Percentiles rank a stretch among this genome's conserved stretches.
phyloP scores from a whole-genome alignment of 2,329 filamentous ascomycete genomes.

The Aaosphaeria arxii region DNA sequence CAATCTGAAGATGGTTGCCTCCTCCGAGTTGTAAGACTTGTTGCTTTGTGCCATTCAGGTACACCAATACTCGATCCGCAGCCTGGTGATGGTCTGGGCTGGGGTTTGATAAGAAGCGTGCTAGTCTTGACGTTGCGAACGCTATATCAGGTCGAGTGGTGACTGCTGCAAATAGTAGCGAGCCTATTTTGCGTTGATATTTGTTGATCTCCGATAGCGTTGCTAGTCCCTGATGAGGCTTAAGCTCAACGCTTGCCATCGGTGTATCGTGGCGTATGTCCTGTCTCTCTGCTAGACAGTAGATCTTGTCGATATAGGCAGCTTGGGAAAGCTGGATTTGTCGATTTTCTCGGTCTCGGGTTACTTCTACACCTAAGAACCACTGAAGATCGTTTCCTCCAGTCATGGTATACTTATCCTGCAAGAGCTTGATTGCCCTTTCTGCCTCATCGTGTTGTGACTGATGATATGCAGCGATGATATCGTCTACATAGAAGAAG shows the following conservation, averaged over 20 bases:
- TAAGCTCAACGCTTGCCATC: no score
- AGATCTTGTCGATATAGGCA: not conserved
- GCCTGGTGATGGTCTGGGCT: not conserved
- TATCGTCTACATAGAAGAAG: constrained; percentile 5
- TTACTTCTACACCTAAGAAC: not conserved
- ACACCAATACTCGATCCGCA: not conserved
- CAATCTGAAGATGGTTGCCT: not conserved
- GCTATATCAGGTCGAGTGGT: not conserved
- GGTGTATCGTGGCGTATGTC: not conserved
- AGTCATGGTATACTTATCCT: not conserved
- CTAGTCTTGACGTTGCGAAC: not conserved
- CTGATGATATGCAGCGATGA: not conserved
- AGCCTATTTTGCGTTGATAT: not conserved
- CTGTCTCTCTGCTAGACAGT: not conserved
- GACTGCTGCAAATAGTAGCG: not conserved
- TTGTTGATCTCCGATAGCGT: not conserved
- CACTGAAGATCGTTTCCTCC: not conserved
- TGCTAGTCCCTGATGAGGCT: not conserved
- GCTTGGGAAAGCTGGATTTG: not conserved
- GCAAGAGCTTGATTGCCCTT: not conserved
- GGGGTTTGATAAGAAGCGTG: not conserved
- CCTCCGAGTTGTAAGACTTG: not conserved
- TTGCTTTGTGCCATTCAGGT: not conserved
- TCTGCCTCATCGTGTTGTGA: not conserved
- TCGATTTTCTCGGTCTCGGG: not conserved